Conservation (phyloP, 768 basidiomycete species). For the Boletus pseudopeckii region DNA sequence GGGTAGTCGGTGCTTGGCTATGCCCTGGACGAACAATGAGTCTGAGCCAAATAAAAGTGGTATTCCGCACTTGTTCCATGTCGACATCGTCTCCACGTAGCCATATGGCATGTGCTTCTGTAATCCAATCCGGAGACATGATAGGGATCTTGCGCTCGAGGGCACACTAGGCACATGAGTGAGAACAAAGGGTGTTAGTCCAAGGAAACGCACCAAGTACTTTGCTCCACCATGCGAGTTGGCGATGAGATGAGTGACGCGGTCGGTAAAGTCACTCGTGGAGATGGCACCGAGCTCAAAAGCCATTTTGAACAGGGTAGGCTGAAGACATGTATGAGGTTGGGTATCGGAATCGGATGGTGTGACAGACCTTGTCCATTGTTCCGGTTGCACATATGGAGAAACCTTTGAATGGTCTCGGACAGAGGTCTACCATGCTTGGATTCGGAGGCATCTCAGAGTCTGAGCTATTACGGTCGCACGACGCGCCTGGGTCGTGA, state of each 20-base stretch:
- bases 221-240: constrained; percentile 79
- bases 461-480: constrained; percentile 41
- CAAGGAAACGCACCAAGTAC: constrained; percentile 54
- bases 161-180: constrained; percentile 58
- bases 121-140: constrained; percentile 74
- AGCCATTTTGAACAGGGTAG: constrained; percentile 69
- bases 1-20: constrained; percentile 60
- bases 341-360: constrained; percentile 2
- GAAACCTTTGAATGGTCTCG: constrained; percentile 64
- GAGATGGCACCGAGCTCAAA: constrained; percentile 75
- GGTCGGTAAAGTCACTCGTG: constrained; percentile 72
- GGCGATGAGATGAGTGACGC: constrained; percentile 86
- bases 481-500: constrained; percentile 27
- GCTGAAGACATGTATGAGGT: constrained; percentile 37
- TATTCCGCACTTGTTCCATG: constrained; percentile 48
- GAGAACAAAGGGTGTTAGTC: not conserved
- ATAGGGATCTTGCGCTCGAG: constrained; percentile 79
- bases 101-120: constrained; percentile 70
- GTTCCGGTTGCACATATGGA: constrained; percentile 75
- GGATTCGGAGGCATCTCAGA: constrained; percentile 48
- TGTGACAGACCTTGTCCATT: constrained; percentile 63
- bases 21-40: constrained; percentile 41
- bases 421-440: constrained; percentile 47
- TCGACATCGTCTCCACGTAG: constrained; percentile 77
- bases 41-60: not conserved